Percentiles rank a stretch among this genome's conserved stretches.
Evolutionary conservation across 371 early-diverging fungal genomes (phyloP).

Genomic region (Entomophthora muscae): DNA sequence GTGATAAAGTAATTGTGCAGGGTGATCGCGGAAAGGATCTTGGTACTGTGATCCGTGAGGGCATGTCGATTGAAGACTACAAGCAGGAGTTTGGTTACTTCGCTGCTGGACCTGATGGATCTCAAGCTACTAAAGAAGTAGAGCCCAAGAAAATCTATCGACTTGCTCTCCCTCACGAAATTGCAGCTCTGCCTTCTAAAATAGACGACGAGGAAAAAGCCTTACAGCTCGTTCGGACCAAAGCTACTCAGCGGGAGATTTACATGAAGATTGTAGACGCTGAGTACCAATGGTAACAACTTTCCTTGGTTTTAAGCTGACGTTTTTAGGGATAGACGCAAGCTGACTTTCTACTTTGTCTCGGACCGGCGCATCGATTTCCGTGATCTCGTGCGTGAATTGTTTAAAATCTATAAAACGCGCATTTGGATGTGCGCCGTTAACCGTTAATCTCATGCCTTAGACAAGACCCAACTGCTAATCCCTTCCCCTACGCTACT

Average conservation of each 20-base stretch:
- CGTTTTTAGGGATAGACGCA: constrained; percentile 69
- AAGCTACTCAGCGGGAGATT: constrained; percentile 67
- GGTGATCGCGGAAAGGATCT: constrained; percentile 92
- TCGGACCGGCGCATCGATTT: constrained; percentile 96
- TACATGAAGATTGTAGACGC: constrained; percentile 92
- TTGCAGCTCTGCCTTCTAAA: constrained; percentile 47
- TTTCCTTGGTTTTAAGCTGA: neutral
- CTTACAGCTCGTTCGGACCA: constrained; percentile 61
- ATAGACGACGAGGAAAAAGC: constrained; percentile 78
- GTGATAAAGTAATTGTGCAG: constrained; percentile 82
- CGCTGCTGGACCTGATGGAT: constrained; percentile 13
- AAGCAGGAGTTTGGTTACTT: constrained; percentile 10
- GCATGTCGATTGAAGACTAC: constrained; percentile 21
- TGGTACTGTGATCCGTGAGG: constrained; percentile 61
- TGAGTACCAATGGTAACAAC: constrained; percentile 81
- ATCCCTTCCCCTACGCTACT: neutral
- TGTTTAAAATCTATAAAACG: constrained; percentile 97
- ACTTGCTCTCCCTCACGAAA: constrained; percentile 59
- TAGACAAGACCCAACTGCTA: neutral
- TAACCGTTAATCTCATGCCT: constrained; percentile 12
- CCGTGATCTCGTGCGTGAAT: constrained; percentile 91
- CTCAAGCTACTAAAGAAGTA: constrained; percentile 34
- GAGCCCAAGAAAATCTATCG: constrained; percentile 76
- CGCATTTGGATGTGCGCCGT: constrained; percentile 94
- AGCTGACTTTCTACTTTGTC: constrained; percentile 87